phyloP scores from a whole-genome alignment of 208 protist species.

The Trypanosoma platydactyli region DNA sequence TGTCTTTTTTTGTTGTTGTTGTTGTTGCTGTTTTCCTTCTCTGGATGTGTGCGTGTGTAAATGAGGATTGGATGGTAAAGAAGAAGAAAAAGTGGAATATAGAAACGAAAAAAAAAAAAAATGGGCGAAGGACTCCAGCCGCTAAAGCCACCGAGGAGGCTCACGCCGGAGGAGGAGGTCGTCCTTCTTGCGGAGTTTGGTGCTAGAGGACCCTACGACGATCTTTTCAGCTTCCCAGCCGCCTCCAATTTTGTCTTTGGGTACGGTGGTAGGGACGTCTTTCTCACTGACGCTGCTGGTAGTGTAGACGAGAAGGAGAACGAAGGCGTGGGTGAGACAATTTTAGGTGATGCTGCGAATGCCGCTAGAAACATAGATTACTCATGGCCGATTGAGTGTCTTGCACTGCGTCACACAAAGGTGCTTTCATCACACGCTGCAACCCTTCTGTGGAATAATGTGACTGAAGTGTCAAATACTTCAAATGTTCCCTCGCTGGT shows the following conservation, averaged over 20 bases:
- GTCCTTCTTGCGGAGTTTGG: conserved; percentile 79
- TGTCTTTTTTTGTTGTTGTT: not conserved
- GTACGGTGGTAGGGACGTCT: conserved; percentile 61
- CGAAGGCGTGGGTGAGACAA: not conserved
- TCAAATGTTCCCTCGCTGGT: not conserved
- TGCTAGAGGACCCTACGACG: conserved; percentile 46
- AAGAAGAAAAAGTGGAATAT: not conserved
- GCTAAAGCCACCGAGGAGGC: not conserved
- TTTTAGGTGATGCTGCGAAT: not conserved
- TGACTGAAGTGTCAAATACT: conserved; percentile 23
- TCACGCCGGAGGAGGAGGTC: conserved; percentile 62
- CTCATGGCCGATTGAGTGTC: conserved; percentile 37
- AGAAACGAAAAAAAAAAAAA: not conserved
- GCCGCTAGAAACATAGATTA: conserved; percentile 16
- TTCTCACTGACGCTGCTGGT: conserved; percentile 58
- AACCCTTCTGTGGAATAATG: conserved; percentile 16
- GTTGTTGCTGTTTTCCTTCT: conserved; percentile 17
- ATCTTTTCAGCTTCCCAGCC: conserved; percentile 48
- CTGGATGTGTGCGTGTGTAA: not conserved
- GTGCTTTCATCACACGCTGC: conserved; percentile 31
- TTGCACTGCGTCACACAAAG: conserved; percentile 43
- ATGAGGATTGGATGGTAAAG: not conserved
- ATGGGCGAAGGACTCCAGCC: conserved; percentile 17
- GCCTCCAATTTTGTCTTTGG: conserved; percentile 57
- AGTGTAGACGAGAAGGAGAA: conserved; percentile 25